Percentiles rank a stretch among this genome's conserved stretches.
Evolutionary conservation across 148 eudicot species (phyloP).

Genomic region (Vaccinium macrocarpon): DNA sequence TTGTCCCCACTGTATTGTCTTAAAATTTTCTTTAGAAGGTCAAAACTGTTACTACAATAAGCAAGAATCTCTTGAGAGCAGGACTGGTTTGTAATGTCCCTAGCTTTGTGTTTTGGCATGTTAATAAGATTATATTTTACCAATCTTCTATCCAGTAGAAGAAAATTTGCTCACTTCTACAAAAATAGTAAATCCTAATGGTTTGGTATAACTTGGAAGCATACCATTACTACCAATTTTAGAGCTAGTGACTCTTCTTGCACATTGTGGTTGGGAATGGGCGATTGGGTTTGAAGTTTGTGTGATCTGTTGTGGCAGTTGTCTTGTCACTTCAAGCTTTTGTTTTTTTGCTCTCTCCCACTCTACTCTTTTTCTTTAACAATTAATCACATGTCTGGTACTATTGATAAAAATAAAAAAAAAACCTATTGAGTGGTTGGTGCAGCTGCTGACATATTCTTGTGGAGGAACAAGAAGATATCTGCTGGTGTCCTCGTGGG

Average conservation of each 20-base stretch:
- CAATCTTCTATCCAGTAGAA: neutral
- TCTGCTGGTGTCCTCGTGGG: constrained; percentile 70
- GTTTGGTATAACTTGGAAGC: neutral
- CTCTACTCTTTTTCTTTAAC: neutral
- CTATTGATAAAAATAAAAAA: neutral
- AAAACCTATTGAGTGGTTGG: neutral
- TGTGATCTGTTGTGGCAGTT: neutral
- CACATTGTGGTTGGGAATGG: neutral
- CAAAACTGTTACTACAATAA: neutral
- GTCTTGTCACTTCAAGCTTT: neutral
- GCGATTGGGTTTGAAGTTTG: neutral
- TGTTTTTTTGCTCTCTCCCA: too few relatives aligned
- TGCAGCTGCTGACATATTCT: constrained; percentile 87
- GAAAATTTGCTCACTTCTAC: neutral
- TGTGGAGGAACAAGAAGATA: constrained; percentile 97
- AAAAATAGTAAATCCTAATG: neutral
- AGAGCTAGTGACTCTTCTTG: neutral
- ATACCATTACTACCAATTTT: neutral
- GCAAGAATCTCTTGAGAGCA: neutral
- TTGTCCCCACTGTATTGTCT: neutral
- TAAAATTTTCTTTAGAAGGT: neutral
- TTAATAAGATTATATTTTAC: neutral
- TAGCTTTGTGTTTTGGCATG: neutral
- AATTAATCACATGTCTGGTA: neutral
- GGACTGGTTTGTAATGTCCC: neutral